Evolutionary conservation across 768 basidiomycete genomes (phyloP).

Genomic region (Neoboletus magnificus): DNA sequence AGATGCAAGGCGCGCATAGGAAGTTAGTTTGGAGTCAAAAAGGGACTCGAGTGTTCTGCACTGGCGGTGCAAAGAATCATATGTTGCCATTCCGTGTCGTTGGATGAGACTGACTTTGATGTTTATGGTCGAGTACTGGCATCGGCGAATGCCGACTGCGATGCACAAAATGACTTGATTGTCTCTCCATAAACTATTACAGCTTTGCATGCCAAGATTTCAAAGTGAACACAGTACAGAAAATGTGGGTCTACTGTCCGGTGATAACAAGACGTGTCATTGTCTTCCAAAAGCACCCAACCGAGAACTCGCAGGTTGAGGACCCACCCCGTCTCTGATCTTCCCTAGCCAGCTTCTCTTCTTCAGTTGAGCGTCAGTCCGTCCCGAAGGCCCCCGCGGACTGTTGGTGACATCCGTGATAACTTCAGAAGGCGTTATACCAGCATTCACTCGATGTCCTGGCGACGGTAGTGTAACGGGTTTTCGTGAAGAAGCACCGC

Average conservation of each 20-base stretch:
- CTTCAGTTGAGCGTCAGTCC: slow-evolving; percentile 32
- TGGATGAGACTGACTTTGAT: background rate
- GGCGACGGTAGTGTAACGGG: slow-evolving; percentile 42
- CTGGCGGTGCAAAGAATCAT: slow-evolving; percentile 88
- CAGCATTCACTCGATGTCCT: slow-evolving; percentile 41
- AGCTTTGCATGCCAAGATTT: background rate
- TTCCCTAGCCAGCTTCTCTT: slow-evolving; percentile 72
- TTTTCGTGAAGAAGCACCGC: slow-evolving; percentile 44
- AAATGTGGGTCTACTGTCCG: slow-evolving; percentile 10
- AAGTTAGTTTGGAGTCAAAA: slow-evolving; percentile 86
- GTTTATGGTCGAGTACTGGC: background rate
- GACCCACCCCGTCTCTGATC: slow-evolving; percentile 46
- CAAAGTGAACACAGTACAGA: slow-evolving; percentile 16
- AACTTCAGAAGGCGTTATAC: slow-evolving; percentile 33
- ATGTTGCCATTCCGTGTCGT: slow-evolving; percentile 55
- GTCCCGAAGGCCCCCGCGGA: slow-evolving; percentile 37
- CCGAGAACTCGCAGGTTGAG: slow-evolving; percentile 20
- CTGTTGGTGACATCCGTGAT: slow-evolving; percentile 69
- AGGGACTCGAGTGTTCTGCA: slow-evolving; percentile 91
- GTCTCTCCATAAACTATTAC: background rate
- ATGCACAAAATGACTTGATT: background rate
- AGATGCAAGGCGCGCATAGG: slow-evolving; percentile 84
- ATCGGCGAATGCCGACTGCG: slow-evolving; percentile 22
- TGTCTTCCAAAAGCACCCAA: slow-evolving; percentile 24
- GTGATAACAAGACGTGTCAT: slow-evolving; percentile 15